Evolutionary conservation across 208 protist genomes (phyloP).

Genomic region (Acanthamoeba triangularis): DNA sequence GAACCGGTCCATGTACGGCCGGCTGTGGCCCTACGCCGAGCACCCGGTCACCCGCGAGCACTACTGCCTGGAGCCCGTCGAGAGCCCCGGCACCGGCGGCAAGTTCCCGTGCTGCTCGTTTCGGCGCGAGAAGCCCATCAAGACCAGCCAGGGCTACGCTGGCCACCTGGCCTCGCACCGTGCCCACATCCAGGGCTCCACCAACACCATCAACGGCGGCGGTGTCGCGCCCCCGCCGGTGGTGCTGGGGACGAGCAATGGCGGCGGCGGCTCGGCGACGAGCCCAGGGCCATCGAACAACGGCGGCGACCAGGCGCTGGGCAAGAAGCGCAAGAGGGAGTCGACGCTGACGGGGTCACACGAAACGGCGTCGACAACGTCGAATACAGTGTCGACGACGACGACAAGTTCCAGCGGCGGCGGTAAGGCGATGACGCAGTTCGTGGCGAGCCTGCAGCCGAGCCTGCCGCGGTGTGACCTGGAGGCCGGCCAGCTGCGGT

Average conservation of each 20-base stretch:
- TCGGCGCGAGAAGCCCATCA: not conserved
- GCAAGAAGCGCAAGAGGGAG: not conserved
- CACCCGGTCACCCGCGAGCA: not conserved
- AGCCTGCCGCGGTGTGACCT: not conserved
- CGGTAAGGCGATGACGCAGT: not conserved
- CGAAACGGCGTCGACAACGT: not conserved
- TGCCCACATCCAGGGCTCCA: not conserved
- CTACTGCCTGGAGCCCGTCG: slow-evolving; percentile 2
- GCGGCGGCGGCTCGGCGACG: too few relatives aligned
- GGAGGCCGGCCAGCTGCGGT: not conserved
- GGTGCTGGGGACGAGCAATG: not conserved
- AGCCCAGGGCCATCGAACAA: not conserved
- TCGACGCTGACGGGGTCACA: not conserved
- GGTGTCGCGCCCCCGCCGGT: not conserved
- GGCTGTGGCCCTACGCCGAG: not conserved
- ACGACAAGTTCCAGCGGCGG: not conserved
- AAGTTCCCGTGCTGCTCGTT: not conserved
- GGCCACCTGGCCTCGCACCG: not conserved
- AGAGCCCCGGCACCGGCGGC: not conserved
- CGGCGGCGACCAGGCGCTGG: too few relatives aligned
- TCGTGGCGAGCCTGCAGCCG: not conserved
- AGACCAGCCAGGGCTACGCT: not conserved
- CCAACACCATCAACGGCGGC: not conserved
- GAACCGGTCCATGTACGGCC: not conserved
- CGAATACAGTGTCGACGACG: not conserved